Base-by-base conservation (phyloP, 768 basidiomycete genomes). In the Mycena capillaripes region DNA sequence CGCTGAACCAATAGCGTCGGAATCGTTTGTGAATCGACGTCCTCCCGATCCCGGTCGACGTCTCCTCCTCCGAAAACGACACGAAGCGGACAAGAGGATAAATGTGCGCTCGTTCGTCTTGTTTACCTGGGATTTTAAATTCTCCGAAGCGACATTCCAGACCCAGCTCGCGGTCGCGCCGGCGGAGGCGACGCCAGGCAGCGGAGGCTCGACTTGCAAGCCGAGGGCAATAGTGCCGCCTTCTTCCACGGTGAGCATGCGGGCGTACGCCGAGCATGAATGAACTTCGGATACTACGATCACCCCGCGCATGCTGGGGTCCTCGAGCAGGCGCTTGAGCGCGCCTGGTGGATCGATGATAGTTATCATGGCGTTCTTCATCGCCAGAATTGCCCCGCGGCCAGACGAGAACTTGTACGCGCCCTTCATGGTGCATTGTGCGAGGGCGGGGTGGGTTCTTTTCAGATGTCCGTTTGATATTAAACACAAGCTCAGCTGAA, bases 221-320 rank as follows among this genome's bases (percentile, higher is more conserved):
- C 79, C 81, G 17, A 83, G 65, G 9, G 78, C 78, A 27, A 82
- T 58, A 17, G 75, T 77, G 42, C 64, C 71, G 11, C 70, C 74
- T 8, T 25, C 67, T 23, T 76, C 38, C 0, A 77, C 56, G 4
- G 79, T 71, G 25, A 81, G 76, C 52, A 77, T 76, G 10, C 80
- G 79, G 11, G 81, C 81, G 70, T 81, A 83, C 10, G 82, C 80
- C 3, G 80, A 76, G 69, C 81, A 81, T 7, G 69, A 70, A 64
- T 83, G 82, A 11, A 81, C 80, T 64, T 83, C 79, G 23, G 82
- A 82, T 14, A 83, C 81, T 57, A 82, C 81, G 60, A 83, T 63
- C 38, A 82, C 81, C 27, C 70, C 78, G 34, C 75, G 76, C 61
- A 80, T 76, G 7, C 38, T 64, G 4, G 76, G 42, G 27, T n/a